These are phyloP conservation scores for Eragrostis nindensis DNA, from an alignment of 176 grass and related monocot species.

Conservation along the genomic window DNA sequence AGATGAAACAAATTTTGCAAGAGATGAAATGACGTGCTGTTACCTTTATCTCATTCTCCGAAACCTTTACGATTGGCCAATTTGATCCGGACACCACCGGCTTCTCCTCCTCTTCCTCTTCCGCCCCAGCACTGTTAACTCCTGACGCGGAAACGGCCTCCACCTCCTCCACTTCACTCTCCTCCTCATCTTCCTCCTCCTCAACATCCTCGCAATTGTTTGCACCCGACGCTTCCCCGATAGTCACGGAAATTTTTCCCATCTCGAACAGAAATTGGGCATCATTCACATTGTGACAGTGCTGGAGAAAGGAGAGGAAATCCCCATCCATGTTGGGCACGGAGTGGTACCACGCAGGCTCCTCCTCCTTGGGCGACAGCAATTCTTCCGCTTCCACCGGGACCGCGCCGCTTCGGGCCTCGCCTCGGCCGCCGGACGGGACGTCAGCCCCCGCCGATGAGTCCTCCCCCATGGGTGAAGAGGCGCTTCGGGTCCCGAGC, in stretches of 20 bases:
- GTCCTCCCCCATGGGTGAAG: neutral
- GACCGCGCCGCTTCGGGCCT: neutral
- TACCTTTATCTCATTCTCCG: neutral
- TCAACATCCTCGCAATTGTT: neutral
- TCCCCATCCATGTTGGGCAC: neutral
- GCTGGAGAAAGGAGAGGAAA: conserved; percentile 38
- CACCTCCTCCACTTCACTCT: neutral
- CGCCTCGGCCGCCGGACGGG: neutral
- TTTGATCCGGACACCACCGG: neutral
- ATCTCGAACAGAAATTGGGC: neutral
- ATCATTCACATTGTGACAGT: neutral
- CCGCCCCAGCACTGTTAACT: neutral
- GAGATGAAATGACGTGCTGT: neutral
- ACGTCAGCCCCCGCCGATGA: neutral
- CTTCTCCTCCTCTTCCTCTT: neutral
- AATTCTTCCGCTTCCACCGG: neutral
- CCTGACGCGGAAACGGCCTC: neutral
- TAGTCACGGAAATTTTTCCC: neutral
- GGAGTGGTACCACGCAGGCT: neutral
- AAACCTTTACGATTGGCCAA: neutral
- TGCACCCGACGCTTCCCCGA: neutral
- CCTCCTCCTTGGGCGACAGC: no score
- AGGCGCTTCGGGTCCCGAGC: neutral
- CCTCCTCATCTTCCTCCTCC: neutral
- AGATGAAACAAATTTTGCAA: neutral